phyloP scores from a whole-genome alignment of 78 protist genomes.

The Capsaspora owczarzaki region DNA sequence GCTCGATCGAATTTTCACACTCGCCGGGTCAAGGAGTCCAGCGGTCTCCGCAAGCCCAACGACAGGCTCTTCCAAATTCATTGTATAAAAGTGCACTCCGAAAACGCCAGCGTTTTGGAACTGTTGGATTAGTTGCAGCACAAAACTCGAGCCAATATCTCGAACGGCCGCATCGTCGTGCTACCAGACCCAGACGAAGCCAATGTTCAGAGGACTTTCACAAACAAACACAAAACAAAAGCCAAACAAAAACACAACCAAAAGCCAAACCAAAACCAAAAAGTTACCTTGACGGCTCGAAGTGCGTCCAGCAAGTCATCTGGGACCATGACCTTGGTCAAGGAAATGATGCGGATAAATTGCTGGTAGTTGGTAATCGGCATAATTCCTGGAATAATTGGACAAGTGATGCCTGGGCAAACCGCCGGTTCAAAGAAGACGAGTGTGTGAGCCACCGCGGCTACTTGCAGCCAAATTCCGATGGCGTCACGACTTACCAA shows the following conservation, averaged over 20 bases:
- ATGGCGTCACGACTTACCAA: constrained; percentile 11
- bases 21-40: too few species aligned
- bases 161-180: constrained; percentile 75
- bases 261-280: neutral
- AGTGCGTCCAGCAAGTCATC: constrained; percentile 33
- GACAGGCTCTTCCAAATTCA: constrained; percentile 70
- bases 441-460: neutral
- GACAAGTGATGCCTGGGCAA: constrained; percentile 72
- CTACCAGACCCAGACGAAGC: too few species aligned
- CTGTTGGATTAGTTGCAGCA: constrained; percentile 23
- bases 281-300: constrained; percentile 50
- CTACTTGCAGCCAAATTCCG: too few species aligned
- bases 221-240: neutral
- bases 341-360: constrained; percentile 63
- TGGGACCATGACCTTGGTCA: constrained; percentile 61
- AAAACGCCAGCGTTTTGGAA: constrained; percentile 21
- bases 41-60: constrained; percentile 39
- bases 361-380: constrained; percentile 77
- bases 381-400: constrained; percentile 92
- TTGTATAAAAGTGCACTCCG: constrained; percentile 86
- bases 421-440: too few species aligned
- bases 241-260: neutral
- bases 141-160: constrained; percentile 56
- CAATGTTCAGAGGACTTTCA: neutral
- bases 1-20: too few species aligned